Evolutionary conservation across 441 rosid genomes (phyloP), one percentile per base, ranked within the genome.

Genomic region (Gossypium gossypioides): DNA sequence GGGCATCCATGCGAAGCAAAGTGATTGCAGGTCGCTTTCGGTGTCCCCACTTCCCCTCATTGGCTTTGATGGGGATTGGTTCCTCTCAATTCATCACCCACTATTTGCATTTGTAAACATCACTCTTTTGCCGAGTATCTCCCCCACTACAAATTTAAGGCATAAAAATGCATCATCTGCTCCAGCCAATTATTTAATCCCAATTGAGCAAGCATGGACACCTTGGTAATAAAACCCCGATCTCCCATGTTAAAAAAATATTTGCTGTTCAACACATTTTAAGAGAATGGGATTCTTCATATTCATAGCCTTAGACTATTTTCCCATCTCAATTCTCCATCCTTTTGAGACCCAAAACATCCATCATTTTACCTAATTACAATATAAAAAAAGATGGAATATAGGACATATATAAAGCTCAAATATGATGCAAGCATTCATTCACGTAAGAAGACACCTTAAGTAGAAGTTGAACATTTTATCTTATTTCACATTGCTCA

Each of bases 1-100:
- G n/a, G 51, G 51, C 74, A n/a, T 34, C 22, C 58, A 34, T 42
- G 34, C 50, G 66, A 65, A 59, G 76, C 79, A 76, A 66, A 60
- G 52, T 10, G 40, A 64, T 37, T 16, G 22, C 1, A 13, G 13
- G 51, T 46, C 51, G 51, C 51, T 46, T 46, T 46, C 16, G 51
- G 51, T 46, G 51, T 3, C 51, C 51, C 15, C 51, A 12, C 51
- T 3, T 46, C 15, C 3, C 4, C 3, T 46, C n/a, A 13, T 46
- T 46, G 51, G 12, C 24, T 0, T 46, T 15, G 16, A 18, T 46
- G 13, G 61, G 59, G 48, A 12, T 42, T 8, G 48, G 48, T 42
- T 42, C 48, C 10, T 42, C 48, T 27, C 32, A 27, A 3, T 27
- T 4, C 3, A 2, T 42, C 48, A 9, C 48, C n/a, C n/a, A 42